Base-by-base conservation (phyloP, 805 yeast species). In the Schwanniomyces sp. region DNA sequence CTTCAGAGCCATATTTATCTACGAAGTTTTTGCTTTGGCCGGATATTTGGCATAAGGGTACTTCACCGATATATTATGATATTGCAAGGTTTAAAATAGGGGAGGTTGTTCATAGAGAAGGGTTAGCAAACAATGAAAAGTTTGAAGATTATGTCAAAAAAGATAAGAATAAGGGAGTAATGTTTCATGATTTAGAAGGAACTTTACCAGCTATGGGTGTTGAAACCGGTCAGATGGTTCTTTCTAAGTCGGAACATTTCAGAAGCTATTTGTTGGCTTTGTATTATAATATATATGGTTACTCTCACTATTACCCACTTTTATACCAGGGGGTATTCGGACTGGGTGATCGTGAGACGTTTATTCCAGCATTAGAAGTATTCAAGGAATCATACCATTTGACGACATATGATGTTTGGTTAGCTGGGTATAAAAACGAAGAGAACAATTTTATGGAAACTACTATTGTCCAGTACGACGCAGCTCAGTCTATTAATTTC, bases 211-310 rank as follows among this genome's bases (percentile, higher is more conserved):
- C 62, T 29, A 46, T 54, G 39, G 55, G 67, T n/a, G 62, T 56
- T 10, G 76, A 71, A 52, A 54, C 71, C 0, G 71, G 74, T 6
- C 75, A 69, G 50, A 53, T 71, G 51, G 66, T 69, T 8, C 52
- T 70, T 34, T 64, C 67, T 18, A 71, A 71, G 49, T 45, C 60
- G 9, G 59, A 57, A 36, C 76, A 69, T 46, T 61, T 63, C 46
- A 59, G 61, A 34, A 48, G 63, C 17, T 56, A 69, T 37, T 43
- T 64, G n/a, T 54, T 71, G 34, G 52, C 73, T 2, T 49, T 67
- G n/a, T 71, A 69, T 52, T 70, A 69, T 53, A 70, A 69, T 47
- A 44, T 64, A 12, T 55, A 63, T 48, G 71, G 72, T 1, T 58
- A 61, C 1, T 43, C 48, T 1, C 55, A 53, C 51, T 69, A 62